Evolutionary conservation across 78 protist species (phyloP).

Genomic region (Dictyostelium brefeldianum): DNA sequence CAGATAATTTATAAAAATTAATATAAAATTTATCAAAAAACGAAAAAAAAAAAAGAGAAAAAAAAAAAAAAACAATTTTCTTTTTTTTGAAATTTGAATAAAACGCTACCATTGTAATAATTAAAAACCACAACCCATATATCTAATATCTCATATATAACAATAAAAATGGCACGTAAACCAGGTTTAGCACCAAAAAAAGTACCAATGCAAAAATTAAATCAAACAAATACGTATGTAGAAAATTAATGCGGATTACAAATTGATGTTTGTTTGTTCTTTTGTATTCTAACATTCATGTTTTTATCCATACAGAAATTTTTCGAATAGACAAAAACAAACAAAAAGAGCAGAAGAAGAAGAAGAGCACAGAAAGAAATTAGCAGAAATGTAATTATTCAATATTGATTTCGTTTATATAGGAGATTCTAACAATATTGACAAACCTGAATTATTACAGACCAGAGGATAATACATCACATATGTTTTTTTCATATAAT

Average conservation of each 20-base stretch:
- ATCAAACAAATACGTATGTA: slow-evolving; percentile 22
- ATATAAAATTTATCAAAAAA: too few relatives aligned
- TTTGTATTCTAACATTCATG: background rate
- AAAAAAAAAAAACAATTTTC: too few relatives aligned
- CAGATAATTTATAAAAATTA: too few relatives aligned
- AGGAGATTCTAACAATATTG: background rate
- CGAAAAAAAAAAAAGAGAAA: too few relatives aligned
- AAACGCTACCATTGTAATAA: too few relatives aligned
- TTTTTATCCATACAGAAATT: slow-evolving; percentile 11
- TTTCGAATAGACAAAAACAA: slow-evolving; percentile 71
- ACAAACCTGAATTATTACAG: slow-evolving; percentile 28
- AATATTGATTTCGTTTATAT: too few relatives aligned
- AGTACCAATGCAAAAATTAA: slow-evolving; percentile 30
- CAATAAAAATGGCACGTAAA: slow-evolving; percentile 32
- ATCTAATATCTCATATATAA: background rate
- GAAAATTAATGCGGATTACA: background rate
- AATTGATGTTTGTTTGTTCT: too few relatives aligned
- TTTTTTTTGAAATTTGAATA: too few relatives aligned
- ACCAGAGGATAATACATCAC: slow-evolving; percentile 82
- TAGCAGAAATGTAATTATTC: slow-evolving; percentile 48
- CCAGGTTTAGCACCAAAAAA: slow-evolving; percentile 28
- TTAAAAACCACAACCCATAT: too few relatives aligned
- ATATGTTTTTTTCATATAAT: slow-evolving; percentile 97
- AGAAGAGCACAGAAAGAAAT: slow-evolving; percentile 52
- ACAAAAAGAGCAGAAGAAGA: slow-evolving; percentile 42